Evolutionary conservation across 1,284 basidiomycete species (phyloP).

Genomic region (Caloboletus inedulis): DNA sequence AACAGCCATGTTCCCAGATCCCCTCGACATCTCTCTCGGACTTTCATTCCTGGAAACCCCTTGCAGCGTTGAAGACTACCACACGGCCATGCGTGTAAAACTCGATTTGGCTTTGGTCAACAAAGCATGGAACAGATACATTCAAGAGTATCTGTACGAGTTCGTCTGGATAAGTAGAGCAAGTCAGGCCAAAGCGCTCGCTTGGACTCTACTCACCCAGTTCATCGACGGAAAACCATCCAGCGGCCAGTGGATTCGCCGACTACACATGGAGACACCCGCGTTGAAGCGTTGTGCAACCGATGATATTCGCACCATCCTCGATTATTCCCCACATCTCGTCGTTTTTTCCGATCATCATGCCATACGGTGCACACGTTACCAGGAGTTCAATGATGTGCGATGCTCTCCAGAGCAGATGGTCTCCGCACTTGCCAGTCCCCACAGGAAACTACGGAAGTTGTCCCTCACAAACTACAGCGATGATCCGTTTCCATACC

Average conservation of each 20-base stretch:
- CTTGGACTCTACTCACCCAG: constrained; percentile 50
- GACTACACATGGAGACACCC: constrained; percentile 68
- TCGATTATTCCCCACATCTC: constrained; percentile 58
- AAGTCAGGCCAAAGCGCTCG: constrained; percentile 55
- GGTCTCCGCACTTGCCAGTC: constrained; percentile 54
- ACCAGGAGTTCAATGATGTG: constrained; percentile 43
- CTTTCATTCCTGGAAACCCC: constrained; percentile 48
- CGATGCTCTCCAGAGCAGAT: constrained; percentile 51
- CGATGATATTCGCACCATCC: constrained; percentile 59
- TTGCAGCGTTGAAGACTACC: constrained; percentile 42
- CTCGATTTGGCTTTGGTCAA: constrained; percentile 51
- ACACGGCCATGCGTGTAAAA: constrained; percentile 47
- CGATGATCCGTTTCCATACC: constrained; percentile 56
- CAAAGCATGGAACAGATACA: constrained; percentile 51
- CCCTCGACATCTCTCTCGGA: constrained; percentile 45
- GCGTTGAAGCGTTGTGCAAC: constrained; percentile 63
- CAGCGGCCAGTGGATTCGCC: constrained; percentile 55
- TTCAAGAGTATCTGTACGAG: constrained; percentile 57
- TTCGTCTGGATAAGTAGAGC: constrained; percentile 64
- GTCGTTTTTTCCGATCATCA: constrained; percentile 61
- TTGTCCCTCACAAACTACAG: constrained; percentile 71
- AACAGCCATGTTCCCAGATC: constrained; percentile 42
- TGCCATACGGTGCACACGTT: constrained; percentile 53
- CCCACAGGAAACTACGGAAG: constrained; percentile 49
- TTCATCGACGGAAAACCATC: constrained; percentile 37